These are phyloP conservation scores for Claviceps quebecensis DNA, from an alignment of 2,329 filamentous ascomycete genomes.

Conservation along the genomic window DNA sequence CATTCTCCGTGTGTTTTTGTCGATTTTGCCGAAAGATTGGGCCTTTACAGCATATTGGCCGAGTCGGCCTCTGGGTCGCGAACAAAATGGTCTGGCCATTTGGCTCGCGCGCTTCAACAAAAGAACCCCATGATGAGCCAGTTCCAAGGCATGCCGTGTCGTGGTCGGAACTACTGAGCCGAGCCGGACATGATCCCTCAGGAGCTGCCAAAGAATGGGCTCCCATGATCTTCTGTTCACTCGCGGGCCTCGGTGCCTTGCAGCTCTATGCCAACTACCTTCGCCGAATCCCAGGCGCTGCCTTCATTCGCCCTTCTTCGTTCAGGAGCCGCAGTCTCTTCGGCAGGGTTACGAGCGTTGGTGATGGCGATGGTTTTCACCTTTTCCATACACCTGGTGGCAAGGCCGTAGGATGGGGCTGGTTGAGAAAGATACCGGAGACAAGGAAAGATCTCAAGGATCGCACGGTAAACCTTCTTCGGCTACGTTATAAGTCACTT, in stretches of 20 bases:
- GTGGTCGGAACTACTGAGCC: constrained; percentile 25
- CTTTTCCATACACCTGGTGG: constrained; percentile 94
- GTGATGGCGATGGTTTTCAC: constrained; percentile 92
- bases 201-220: constrained; percentile 25
- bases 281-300: constrained; percentile 66
- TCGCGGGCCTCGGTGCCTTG: constrained; percentile 23
- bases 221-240: constrained; percentile 23
- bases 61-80: constrained; percentile 16
- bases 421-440: constrained; percentile 62
- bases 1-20: too few relatives aligned
- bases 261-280: constrained; percentile 61
- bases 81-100: constrained; percentile 29
- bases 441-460: constrained; percentile 56
- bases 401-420: constrained; percentile 77
- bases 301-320: constrained; percentile 58
- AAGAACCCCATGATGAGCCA: constrained; percentile 11
- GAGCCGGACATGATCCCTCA: constrained; percentile 15
- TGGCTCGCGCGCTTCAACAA: constrained; percentile 15
- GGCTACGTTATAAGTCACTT: background rate
- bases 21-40: background rate
- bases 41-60: background rate
- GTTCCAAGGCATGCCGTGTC: constrained; percentile 16
- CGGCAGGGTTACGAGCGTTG: constrained; percentile 81
- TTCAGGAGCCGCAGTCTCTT: constrained; percentile 67
- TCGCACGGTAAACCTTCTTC: constrained; percentile 50